Evolutionary conservation across 148 eudicot genomes (phyloP).

Genomic region (Hydrangea macrophylla): DNA sequence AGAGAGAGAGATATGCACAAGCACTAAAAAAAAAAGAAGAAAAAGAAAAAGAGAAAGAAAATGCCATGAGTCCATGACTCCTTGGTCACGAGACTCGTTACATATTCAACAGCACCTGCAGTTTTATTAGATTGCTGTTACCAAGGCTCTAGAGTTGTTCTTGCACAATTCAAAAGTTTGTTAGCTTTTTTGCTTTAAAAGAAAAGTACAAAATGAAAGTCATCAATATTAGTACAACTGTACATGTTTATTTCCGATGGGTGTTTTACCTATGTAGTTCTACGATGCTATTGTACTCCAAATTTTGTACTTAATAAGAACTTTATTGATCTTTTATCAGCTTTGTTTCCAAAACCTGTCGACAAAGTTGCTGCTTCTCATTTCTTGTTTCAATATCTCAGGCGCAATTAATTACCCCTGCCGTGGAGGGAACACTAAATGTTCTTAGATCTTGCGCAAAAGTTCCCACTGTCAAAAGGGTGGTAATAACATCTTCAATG

Average conservation of each 20-base stretch:
- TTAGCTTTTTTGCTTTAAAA: background rate
- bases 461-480: constrained; percentile 19
- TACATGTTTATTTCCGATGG: background rate
- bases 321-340: background rate
- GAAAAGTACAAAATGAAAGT: background rate
- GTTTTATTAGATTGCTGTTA: too few relatives aligned
- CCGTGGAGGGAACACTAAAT: constrained; percentile 15
- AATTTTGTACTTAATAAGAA: background rate
- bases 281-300: background rate
- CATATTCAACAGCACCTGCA: background rate
- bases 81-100: too few relatives aligned
- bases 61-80: background rate
- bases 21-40: too few relatives aligned
- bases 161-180: background rate
- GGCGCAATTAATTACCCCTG: constrained; percentile 23
- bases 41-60: background rate
- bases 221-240: background rate
- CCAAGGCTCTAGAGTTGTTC: background rate
- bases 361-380: background rate
- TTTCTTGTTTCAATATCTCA: constrained; percentile 8
- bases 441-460: constrained; percentile 20
- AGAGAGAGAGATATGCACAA: background rate
- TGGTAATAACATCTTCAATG: constrained; percentile 21
- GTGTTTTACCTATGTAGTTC: background rate
- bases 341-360: background rate